A percentile compares a stretch with the other conserved stretches of the same genome.
Evolutionary conservation across 345 rosid genomes (phyloP).

Genomic region (Eucalyptus pauciflora): DNA sequence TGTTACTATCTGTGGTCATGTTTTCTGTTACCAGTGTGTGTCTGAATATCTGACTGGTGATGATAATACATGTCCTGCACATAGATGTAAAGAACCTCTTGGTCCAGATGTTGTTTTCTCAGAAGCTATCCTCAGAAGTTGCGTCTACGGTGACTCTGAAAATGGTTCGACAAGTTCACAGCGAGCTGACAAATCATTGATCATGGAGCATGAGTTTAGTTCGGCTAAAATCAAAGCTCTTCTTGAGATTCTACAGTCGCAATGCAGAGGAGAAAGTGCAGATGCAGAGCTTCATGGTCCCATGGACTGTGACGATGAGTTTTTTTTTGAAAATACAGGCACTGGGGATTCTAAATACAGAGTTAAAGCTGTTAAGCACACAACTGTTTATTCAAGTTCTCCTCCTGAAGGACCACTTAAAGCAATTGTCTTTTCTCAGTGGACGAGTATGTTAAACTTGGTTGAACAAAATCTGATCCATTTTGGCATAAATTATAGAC

Average conservation of each 20-base stretch:
- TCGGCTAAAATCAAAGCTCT: conserved; percentile 80
- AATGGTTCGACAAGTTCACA: conserved; percentile 21
- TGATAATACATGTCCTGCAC: conserved; percentile 71
- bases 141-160: conserved; percentile 27
- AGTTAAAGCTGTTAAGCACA: conserved; percentile 20
- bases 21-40: conserved; percentile 86
- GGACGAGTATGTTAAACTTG: conserved; percentile 91
- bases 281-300: conserved; percentile 14
- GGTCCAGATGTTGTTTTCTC: conserved; percentile 72
- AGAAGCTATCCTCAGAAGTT: conserved; percentile 49
- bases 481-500: conserved; percentile 47
- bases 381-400: conserved; percentile 15
- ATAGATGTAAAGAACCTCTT: conserved; percentile 57
- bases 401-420: conserved; percentile 42
- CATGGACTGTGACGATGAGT: conserved; percentile 5
- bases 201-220: conserved; percentile 38
- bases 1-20: conserved; percentile 80
- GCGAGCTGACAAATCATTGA: conserved; percentile 16
- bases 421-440: conserved; percentile 84
- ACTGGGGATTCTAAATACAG: conserved; percentile 1
- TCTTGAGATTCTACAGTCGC: conserved; percentile 50
- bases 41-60: conserved; percentile 70
- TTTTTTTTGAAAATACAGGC: conserved; percentile 4
- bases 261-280: conserved; percentile 16
- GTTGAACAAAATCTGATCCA: conserved; percentile 46